Percentiles rank a stretch among this genome's conserved stretches.
These are phyloP conservation scores for Claviceps fusiformis DNA, from an alignment of 2,329 filamentous ascomycete species.

Conservation along the genomic window DNA sequence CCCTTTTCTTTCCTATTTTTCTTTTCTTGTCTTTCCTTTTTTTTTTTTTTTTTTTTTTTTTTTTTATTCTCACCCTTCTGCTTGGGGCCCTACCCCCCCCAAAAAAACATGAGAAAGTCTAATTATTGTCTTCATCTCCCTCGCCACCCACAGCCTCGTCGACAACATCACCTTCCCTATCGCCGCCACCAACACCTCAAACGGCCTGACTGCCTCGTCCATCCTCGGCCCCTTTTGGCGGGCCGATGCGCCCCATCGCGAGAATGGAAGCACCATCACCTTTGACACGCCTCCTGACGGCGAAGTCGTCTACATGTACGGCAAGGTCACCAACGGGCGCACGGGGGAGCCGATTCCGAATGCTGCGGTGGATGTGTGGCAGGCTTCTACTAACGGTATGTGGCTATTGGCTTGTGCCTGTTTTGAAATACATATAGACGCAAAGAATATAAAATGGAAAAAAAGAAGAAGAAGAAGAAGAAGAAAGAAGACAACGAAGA, in stretches of 20 bases:
- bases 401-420: no score
- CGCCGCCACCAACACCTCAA: slow-evolving; percentile 26
- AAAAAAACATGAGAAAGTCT: background rate
- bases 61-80: no score
- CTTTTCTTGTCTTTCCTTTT: no score
- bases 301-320: slow-evolving; percentile 51
- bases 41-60: no score
- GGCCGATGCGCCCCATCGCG: slow-evolving; percentile 52
- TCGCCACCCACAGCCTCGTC: slow-evolving; percentile 49
- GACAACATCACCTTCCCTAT: slow-evolving; percentile 74
- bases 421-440: background rate
- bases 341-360: slow-evolving; percentile 51
- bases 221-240: slow-evolving; percentile 82
- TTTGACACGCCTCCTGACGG: slow-evolving; percentile 32
- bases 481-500: background rate
- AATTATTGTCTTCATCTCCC: no score
- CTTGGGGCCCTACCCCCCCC: no score
- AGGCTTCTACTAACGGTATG: slow-evolving; percentile 57
- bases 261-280: slow-evolving; percentile 58
- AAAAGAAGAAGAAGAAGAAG: no score
- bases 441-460: no score
- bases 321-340: slow-evolving; percentile 37
- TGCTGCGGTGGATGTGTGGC: slow-evolving; percentile 65
- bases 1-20: background rate
- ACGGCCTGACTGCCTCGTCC: slow-evolving; percentile 53